Percentiles rank a stretch among this genome's conserved stretches.
These are phyloP conservation scores for Euphorbia lathyris DNA, from an alignment of 345 rosid species.

Conservation along the genomic window DNA sequence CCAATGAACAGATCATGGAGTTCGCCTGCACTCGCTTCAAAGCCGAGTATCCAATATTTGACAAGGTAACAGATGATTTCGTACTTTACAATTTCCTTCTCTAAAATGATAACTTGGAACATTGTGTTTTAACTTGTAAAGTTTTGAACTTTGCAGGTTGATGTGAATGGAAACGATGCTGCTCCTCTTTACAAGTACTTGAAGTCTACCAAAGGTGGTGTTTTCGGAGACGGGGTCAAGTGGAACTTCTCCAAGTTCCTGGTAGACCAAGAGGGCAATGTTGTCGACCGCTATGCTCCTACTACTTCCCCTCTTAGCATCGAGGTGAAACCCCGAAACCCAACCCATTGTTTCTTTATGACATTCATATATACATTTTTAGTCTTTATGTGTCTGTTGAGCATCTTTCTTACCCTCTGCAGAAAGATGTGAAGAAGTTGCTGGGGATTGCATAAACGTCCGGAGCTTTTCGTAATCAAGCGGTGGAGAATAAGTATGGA, in stretches of 20 bases:
- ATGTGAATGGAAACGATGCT: constrained; percentile 75
- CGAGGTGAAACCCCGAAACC: constrained; percentile 47
- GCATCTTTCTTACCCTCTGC: constrained; percentile 21
- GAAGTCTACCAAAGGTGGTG: constrained; percentile 79
- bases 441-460: constrained; percentile 27
- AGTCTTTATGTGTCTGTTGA: not conserved
- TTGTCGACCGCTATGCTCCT: constrained; percentile 83
- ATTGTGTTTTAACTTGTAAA: not conserved
- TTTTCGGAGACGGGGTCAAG: constrained; percentile 65
- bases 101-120: not conserved
- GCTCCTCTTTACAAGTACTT: constrained; percentile 83
- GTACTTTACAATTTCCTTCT: not conserved
- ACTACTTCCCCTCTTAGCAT: constrained; percentile 89
- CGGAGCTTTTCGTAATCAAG: not conserved
- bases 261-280: constrained; percentile 69
- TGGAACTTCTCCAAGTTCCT: constrained; percentile 93
- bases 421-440: constrained; percentile 78
- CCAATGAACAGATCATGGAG: constrained; percentile 29
- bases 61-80: constrained; percentile 21
- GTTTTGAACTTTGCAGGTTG: constrained; percentile 42
- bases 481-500: not conserved
- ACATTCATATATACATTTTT: not conserved
- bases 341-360: not conserved
- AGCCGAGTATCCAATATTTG: constrained; percentile 37
- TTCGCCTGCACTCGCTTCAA: constrained; percentile 37